Evolutionary conservation across 163 green algal genomes (phyloP), one percentile per base, ranked within the genome.

Genomic region (Scenedesmus sp.): DNA sequence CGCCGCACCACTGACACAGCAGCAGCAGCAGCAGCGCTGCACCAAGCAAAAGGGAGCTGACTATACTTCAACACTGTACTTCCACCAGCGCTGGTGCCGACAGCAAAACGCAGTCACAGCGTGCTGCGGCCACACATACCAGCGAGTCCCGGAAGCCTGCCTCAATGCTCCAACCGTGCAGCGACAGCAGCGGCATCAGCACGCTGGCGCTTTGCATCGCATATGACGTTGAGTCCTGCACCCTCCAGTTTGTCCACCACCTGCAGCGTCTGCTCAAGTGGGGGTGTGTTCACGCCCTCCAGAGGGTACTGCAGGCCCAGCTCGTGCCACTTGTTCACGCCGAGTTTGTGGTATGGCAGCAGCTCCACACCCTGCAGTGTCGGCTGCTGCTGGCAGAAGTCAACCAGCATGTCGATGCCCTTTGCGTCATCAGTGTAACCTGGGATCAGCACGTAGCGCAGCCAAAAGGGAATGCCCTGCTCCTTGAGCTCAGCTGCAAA

Each of bases 321-420:
- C 55, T 92, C 94, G 79, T 95, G 87, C 93, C 94, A 97, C 93
- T 97, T 97, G 90, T 95, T 93, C 26, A 88, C 54, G 23, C 96
- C 95, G 20, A 96, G 92, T 76, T 92, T 70, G 94, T 97, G 95
- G 91, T 97, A 97, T 2, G 95, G 96, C 93, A 97, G 93, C 91
- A 97, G 86, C 93, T 97, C 96, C 0, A 97, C 88, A 5, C 93
- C 94, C 90, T 95, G 88, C n/a, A 92, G 52, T 12, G 46, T 62
- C 12, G 60, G 66, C 59, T 86, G 81, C 26, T 54, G 20, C 26
- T 89, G 84, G 74, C 81, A 91, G 62, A 93, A 96, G 23, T 89
- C 60, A 20, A 95, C 88, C 8, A 97, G 91, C 56, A 59, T 64
- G 15, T 94, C 73, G 26, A 96, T 94, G 91, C 95, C 94, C 54